phyloP scores from a whole-genome alignment of 768 basidiomycete genomes.

The Amanita subjunquillea region DNA sequence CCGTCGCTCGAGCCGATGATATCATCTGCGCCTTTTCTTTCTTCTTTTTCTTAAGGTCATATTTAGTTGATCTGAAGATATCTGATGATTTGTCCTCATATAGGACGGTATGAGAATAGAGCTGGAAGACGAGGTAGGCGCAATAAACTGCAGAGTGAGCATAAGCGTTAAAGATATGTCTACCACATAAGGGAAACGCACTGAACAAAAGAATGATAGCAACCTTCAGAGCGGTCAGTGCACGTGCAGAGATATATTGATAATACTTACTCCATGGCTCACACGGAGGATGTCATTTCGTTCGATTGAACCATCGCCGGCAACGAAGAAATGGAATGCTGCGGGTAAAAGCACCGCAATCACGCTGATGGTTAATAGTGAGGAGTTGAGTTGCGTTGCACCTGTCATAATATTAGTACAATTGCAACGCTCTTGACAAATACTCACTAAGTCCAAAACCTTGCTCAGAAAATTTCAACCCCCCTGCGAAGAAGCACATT shows the following conservation, averaged over 20 bases:
- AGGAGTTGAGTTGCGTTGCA: slow-evolving; percentile 64
- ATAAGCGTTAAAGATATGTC: slow-evolving; percentile 17
- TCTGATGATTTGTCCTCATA: slow-evolving; percentile 42
- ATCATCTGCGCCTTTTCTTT: slow-evolving; percentile 10
- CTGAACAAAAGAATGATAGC: slow-evolving; percentile 72
- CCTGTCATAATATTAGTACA: slow-evolving; percentile 16
- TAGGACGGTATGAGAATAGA: slow-evolving; percentile 63
- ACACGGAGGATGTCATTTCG: slow-evolving; percentile 44
- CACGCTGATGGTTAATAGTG: slow-evolving; percentile 68
- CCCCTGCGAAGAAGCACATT: slow-evolving; percentile 88
- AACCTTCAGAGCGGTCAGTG: slow-evolving; percentile 28
- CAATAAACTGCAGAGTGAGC: slow-evolving; percentile 44
- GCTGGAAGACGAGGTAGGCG: slow-evolving; percentile 71
- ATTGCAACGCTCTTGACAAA: slow-evolving; percentile 5
- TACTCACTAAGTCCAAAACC: slow-evolving; percentile 64
- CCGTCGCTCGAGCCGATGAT: not conserved
- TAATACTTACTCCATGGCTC: slow-evolving; percentile 58
- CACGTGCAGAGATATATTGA: not conserved
- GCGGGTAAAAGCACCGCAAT: slow-evolving; percentile 72
- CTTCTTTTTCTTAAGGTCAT: slow-evolving; percentile 16
- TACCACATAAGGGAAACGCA: slow-evolving; percentile 21
- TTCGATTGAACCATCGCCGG: slow-evolving; percentile 19
- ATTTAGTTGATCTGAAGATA: slow-evolving; percentile 22
- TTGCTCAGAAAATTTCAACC: slow-evolving; percentile 68
- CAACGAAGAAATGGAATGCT: slow-evolving; percentile 58